Percentiles rank a stretch among this genome's conserved stretches.
Evolutionary conservation across 2,329 filamentous ascomycete genomes (phyloP).

Genomic region (Calonectria pseudoturangicola): DNA sequence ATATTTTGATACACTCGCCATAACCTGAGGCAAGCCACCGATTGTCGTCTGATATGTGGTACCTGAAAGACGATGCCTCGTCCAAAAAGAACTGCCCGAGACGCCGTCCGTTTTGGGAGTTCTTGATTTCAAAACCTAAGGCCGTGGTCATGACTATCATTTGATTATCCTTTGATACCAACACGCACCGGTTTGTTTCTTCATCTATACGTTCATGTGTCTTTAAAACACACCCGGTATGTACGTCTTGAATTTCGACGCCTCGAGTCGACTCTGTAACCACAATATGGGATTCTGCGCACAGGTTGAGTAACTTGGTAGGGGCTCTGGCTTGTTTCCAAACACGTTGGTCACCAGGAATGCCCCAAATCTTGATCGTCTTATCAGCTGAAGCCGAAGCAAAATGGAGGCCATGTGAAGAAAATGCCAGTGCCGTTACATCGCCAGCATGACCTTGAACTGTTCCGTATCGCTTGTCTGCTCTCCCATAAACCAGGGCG

Average conservation of each 20-base stretch:
- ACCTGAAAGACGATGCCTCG: too few species aligned
- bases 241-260: background rate
- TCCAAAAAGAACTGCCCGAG: background rate
- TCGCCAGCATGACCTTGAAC: background rate
- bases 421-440: background rate
- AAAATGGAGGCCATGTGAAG: background rate
- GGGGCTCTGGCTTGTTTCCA: background rate
- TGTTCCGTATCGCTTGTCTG: background rate
- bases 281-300: background rate
- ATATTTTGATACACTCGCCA: background rate
- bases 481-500: background rate
- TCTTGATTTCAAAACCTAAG: background rate
- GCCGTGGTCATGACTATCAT: background rate
- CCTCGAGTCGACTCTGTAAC: background rate
- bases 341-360: background rate
- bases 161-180: conserved; percentile 1
- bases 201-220: background rate
- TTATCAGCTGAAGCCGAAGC: background rate
- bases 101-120: background rate
- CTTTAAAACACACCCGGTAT: background rate
- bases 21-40: background rate
- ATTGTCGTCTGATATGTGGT: background rate
- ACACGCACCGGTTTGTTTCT: background rate
- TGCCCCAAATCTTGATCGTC: background rate
- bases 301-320: conserved; percentile 8